Evolutionary conservation across 208 protist genomes (phyloP), one percentile per base, ranked within the genome.

Genomic region (Angomonas deanei): DNA sequence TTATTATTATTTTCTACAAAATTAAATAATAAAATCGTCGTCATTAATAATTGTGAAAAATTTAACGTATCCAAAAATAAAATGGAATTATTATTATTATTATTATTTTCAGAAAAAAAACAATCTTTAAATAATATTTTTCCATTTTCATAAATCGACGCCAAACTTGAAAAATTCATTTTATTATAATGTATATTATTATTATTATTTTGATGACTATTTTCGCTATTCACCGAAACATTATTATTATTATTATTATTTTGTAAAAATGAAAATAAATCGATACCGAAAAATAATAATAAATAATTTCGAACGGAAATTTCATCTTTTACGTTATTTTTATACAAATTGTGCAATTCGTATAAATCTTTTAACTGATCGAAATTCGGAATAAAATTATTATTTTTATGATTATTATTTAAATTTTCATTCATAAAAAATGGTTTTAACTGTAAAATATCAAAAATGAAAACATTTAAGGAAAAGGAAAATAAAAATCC

Each of bases 241-340:
- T n/a, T n/a, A n/a, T n/a, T n/a, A n/a, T 42, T 42, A 42, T n/a
- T 42, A 42, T 42, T 42, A 42, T 42, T 42, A 42, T 42, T n/a
- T 42, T 42, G 36, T 42, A 42, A 42, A 42, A 15, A 15, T 15
- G 36, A 42, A 42, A 42, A n/a, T n/a, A n/a, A 15, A 42, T 42
- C 36, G 15, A 42, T 42, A n/a, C 36, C 36, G 36, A 42, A 42
- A 42, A 42, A 42, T 42, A 42, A 42, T n/a, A 42, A 15, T n/a
- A 42, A 15, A 42, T n/a, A 42, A 42, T 42, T 42, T n/a, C 36
- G 36, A 8, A 42, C 36, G 11, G 15, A 42, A 42, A 42, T 42
- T 42, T 42, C 36, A 42, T 42, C 36, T n/a, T 15, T 42, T 42
- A n/a, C 15, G 15, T 42, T 42, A 42, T 42, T 42, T n/a, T 42